Evolutionary conservation across 2,329 filamentous ascomycete genomes (phyloP).

Genomic region (Trichophyton benhamiae): DNA sequence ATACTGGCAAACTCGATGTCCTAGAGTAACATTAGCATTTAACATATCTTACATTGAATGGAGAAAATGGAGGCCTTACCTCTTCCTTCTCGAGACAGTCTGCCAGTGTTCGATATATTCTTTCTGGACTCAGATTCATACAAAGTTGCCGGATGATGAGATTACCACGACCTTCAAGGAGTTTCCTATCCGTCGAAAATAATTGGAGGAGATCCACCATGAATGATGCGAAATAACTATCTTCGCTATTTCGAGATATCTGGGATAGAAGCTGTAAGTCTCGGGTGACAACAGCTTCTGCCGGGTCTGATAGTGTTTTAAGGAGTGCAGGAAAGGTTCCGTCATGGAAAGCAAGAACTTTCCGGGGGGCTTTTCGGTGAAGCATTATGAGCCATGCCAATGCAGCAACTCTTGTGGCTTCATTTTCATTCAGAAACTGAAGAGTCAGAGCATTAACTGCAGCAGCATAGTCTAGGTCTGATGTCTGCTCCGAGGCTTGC

Average conservation of each 20-base stretch:
- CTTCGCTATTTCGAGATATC: conserved; percentile 90
- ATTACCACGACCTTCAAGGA: conserved; percentile 86
- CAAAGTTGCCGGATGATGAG: conserved; percentile 93
- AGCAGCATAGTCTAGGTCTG: conserved; percentile 85
- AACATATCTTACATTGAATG: not conserved
- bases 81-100: conserved; percentile 97
- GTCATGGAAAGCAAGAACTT: conserved; percentile 90
- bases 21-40: conserved; percentile 17
- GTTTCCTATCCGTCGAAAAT: conserved; percentile 83
- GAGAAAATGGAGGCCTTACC: conserved; percentile 19
- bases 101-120: conserved; percentile 88
- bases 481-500: conserved; percentile 35
- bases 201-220: conserved; percentile 94
- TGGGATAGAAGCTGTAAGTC: conserved; percentile 89
- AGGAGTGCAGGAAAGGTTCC: conserved; percentile 91
- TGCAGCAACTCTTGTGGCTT: conserved; percentile 85
- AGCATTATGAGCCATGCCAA: conserved; percentile 97
- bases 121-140: conserved; percentile 79
- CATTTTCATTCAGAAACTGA: conserved; percentile 91
- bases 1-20: conserved; percentile 98
- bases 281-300: conserved; percentile 88
- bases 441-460: conserved; percentile 87
- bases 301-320: conserved; percentile 90
- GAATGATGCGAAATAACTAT: conserved; percentile 94
- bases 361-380: conserved; percentile 84